Evolutionary conservation across 768 basidiomycete genomes (phyloP).

Genomic region (Tricholoma saponaceum): DNA sequence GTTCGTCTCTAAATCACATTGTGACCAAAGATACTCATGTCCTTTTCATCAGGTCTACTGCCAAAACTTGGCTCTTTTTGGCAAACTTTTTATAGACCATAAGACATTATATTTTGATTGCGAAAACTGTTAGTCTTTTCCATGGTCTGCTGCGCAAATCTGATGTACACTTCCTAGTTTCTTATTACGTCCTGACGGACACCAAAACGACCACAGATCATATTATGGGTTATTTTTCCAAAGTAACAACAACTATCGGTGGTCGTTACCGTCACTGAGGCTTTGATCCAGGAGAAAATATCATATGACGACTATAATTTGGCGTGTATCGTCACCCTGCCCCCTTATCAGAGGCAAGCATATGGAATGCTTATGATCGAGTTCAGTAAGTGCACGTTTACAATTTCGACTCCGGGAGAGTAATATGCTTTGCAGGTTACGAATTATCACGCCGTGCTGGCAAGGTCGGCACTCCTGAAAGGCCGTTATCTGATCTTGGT

Average conservation of each 20-base stretch:
- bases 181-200: conserved; percentile 92
- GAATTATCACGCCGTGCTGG: conserved; percentile 79
- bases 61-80: conserved; percentile 93
- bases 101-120: conserved; percentile 93
- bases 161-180: conserved; percentile 41
- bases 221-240: conserved; percentile 71
- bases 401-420: not conserved
- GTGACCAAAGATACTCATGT: conserved; percentile 2
- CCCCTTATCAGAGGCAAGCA: conserved; percentile 85
- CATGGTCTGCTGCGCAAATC: not conserved
- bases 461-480: conserved; percentile 88
- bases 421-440: conserved; percentile 58
- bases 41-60: conserved; percentile 72
- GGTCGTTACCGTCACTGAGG: not conserved
- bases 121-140: conserved; percentile 63
- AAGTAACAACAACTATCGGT: conserved; percentile 29
- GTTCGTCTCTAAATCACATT: not conserved
- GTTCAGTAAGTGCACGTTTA: conserved; percentile 68
- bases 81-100: conserved; percentile 98
- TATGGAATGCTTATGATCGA: conserved; percentile 97
- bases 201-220: conserved; percentile 75
- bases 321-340: conserved; percentile 93
- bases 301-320: conserved; percentile 98
- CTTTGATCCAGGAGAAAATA: conserved; percentile 68
- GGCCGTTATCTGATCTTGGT: conserved; percentile 92